These are phyloP conservation scores for Puya raimondii DNA, from an alignment of 176 grass and related monocot species.

Conservation along the genomic window DNA sequence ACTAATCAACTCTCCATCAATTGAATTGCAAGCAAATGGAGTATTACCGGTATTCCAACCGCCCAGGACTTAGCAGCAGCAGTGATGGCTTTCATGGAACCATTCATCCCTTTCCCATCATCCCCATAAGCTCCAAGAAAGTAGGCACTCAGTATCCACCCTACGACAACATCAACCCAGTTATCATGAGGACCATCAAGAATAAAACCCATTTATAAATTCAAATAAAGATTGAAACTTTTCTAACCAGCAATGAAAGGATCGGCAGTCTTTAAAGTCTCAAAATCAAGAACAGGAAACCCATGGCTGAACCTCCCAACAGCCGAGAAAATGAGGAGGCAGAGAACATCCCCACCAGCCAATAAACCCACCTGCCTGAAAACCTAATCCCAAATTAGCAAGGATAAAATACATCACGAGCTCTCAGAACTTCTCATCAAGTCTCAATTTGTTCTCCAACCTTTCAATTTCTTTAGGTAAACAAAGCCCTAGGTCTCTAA, in stretches of 20 bases:
- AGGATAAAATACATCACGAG: neutral
- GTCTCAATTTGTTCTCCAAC: too few relatives aligned
- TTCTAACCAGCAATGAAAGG: constrained; percentile 76
- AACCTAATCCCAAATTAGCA: neutral
- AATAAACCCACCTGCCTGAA: constrained; percentile 66
- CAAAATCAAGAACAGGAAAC: constrained; percentile 45
- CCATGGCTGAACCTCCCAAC: constrained; percentile 94
- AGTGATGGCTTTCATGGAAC: constrained; percentile 39
- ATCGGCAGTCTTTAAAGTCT: constrained; percentile 74
- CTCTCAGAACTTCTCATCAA: neutral
- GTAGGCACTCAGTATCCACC: constrained; percentile 82
- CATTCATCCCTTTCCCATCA: constrained; percentile 76
- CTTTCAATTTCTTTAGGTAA: too few relatives aligned
- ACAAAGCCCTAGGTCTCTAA: too few relatives aligned
- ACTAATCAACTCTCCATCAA: neutral
- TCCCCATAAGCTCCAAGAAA: constrained; percentile 77
- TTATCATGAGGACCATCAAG: constrained; percentile 1
- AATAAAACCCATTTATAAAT: neutral
- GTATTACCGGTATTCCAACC: constrained; percentile 70
- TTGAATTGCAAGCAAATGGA: neutral
- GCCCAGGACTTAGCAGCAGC: constrained; percentile 64
- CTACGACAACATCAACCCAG: constrained; percentile 21
- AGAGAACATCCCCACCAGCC: constrained; percentile 69
- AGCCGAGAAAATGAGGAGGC: constrained; percentile 67
- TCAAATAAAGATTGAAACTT: neutral